Conservation (phyloP, 257 asterid genomes). For the Ilex asprella region DNA sequence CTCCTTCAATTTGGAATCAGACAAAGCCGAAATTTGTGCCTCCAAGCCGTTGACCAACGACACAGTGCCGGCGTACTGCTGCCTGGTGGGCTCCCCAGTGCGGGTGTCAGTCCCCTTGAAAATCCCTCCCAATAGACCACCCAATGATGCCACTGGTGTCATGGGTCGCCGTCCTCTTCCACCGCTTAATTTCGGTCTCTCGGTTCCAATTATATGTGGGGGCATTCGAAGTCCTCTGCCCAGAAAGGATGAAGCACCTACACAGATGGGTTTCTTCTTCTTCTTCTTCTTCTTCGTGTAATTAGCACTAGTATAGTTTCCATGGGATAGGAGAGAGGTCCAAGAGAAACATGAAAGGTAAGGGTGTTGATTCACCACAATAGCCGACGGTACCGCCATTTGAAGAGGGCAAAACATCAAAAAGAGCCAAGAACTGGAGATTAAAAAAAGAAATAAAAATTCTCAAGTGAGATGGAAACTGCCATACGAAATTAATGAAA, state of each 20-base stretch:
- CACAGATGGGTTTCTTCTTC: too few relatives aligned
- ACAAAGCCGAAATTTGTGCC: slow-evolving; percentile 57
- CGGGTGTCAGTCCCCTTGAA: slow-evolving; percentile 51
- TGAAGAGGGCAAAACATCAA: too few relatives aligned
- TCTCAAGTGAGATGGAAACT: too few relatives aligned
- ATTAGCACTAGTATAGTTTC: too few relatives aligned
- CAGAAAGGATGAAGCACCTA: background rate
- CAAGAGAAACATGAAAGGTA: too few relatives aligned
- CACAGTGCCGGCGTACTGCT: slow-evolving; percentile 48
- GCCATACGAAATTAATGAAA: too few relatives aligned
- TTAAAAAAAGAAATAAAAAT: too few relatives aligned
- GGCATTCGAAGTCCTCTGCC: background rate
- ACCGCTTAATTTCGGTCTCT: slow-evolving; percentile 13
- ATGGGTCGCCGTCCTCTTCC: slow-evolving; percentile 17
- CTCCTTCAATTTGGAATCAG: slow-evolving; percentile 74
- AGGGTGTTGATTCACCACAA: too few relatives aligned
- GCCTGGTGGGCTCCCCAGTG: slow-evolving; percentile 78
- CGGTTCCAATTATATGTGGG: slow-evolving; percentile 10
- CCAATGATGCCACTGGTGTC: slow-evolving; percentile 52
- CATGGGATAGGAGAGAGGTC: too few relatives aligned
- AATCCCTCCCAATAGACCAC: slow-evolving; percentile 84
- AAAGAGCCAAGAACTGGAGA: too few relatives aligned
- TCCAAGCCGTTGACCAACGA: slow-evolving; percentile 66
- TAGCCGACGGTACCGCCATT: too few relatives aligned
- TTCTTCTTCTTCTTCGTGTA: too few relatives aligned